Conservation (phyloP, 2,329 filamentous ascomycete species). For the Monosporascus cannonballus region DNA sequence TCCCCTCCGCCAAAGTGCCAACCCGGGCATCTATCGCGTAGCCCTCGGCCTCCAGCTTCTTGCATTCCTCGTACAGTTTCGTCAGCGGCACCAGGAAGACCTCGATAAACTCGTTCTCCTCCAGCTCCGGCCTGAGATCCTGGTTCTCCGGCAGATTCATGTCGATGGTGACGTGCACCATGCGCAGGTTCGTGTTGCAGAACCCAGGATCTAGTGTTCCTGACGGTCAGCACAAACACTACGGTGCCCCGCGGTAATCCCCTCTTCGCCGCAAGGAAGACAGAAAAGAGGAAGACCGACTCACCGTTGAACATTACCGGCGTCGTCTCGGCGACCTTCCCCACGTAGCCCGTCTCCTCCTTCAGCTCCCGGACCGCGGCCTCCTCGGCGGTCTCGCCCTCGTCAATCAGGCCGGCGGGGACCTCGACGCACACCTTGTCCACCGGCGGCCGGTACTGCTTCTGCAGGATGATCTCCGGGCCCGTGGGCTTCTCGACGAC, state of each 20-base stretch:
- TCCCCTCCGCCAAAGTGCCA: conserved; percentile 71
- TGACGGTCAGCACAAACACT: conserved; percentile 7
- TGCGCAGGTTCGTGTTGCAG: conserved; percentile 60
- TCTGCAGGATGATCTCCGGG: conserved; percentile 57
- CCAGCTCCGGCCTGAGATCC: conserved; percentile 61
- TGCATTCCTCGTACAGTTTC: conserved; percentile 60
- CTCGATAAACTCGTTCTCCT: conserved; percentile 80
- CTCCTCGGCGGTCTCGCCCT: conserved; percentile 53
- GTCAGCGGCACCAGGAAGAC: conserved; percentile 63
- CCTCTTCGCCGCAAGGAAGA: neutral
- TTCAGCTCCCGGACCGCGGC: conserved; percentile 58
- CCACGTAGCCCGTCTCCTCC: conserved; percentile 63
- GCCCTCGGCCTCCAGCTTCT: conserved; percentile 60
- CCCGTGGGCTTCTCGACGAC: conserved; percentile 52
- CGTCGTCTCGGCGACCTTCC: conserved; percentile 40
- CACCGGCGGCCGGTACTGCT: conserved; percentile 60
- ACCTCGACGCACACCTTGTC: conserved; percentile 56
- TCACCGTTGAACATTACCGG: conserved; percentile 28
- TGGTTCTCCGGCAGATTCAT: conserved; percentile 63
- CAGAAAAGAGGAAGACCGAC: neutral
- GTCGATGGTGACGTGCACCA: conserved; percentile 70
- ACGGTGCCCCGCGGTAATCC: neutral
- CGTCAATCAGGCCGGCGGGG: conserved; percentile 58
- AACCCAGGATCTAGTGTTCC: conserved; percentile 49
- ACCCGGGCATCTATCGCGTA: conserved; percentile 76